phyloP scores from a whole-genome alignment of 2,329 filamentous ascomycete species.

The Sporothrix globosa region DNA sequence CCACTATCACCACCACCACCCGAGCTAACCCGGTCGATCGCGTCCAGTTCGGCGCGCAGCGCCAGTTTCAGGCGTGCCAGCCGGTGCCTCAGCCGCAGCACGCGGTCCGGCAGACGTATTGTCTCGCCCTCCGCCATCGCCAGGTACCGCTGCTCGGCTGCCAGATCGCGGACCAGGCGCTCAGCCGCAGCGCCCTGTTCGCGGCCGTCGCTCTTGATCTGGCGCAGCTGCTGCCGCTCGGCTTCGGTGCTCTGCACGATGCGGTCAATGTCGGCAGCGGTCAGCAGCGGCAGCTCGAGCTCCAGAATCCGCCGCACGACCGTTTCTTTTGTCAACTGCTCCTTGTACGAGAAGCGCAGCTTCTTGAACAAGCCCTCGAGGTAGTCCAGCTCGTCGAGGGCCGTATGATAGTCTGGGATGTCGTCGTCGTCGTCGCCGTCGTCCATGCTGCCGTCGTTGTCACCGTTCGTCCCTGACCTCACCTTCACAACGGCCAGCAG shows the following conservation, averaged over 20 bases:
- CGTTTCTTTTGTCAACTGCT: slow-evolving; percentile 98
- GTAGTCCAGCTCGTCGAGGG: slow-evolving; percentile 69
- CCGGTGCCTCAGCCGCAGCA: slow-evolving; percentile 34
- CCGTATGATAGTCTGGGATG: slow-evolving; percentile 34
- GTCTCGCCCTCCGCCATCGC: slow-evolving; percentile 53
- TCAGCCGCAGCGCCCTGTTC: slow-evolving; percentile 75
- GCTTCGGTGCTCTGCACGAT: slow-evolving; percentile 67
- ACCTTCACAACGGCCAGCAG: slow-evolving; percentile 33
- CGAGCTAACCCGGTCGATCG: slow-evolving; percentile 59
- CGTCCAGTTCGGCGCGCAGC: slow-evolving; percentile 67
- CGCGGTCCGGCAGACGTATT: slow-evolving; percentile 49
- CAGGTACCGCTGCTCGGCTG: slow-evolving; percentile 53
- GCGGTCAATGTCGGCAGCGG: slow-evolving; percentile 77
- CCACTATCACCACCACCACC: background rate
- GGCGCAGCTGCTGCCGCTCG: slow-evolving; percentile 75
- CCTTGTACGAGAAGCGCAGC: slow-evolving; percentile 93
- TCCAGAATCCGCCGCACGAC: slow-evolving; percentile 92
- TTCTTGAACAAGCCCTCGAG: slow-evolving; percentile 97
- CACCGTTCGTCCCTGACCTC: background rate
- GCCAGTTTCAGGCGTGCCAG: slow-evolving; percentile 61
- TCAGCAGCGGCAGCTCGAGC: slow-evolving; percentile 84
- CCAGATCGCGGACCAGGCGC: slow-evolving; percentile 61
- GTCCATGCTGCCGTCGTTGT: background rate
- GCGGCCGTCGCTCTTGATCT: slow-evolving; percentile 77
- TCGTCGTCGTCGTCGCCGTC: background rate